A percentile compares a stretch with the other conserved stretches of the same genome.
Conservation (phyloP, 2,329 filamentous ascomycete species). For the Trichocomaceae sp. region DNA sequence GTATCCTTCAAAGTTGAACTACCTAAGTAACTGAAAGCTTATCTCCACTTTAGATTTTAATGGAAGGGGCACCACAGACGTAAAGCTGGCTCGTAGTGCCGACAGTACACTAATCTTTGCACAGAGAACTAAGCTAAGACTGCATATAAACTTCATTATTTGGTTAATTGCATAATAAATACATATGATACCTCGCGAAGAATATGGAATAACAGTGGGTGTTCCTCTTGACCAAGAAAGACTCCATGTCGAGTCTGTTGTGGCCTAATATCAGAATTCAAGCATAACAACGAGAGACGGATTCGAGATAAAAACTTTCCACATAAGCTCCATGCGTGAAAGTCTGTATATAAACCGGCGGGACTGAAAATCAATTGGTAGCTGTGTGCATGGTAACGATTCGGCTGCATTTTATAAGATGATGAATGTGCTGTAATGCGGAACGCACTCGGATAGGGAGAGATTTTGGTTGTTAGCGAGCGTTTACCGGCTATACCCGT, state of each 20-base stretch:
- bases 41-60: too few relatives aligned
- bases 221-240: slow-evolving; percentile 3
- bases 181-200: slow-evolving; percentile 1
- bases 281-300: slow-evolving; percentile 5
- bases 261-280: not conserved
- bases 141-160: not conserved
- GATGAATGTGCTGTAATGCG: not conserved
- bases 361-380: not conserved
- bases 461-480: not conserved
- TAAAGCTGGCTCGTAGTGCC: too few relatives aligned
- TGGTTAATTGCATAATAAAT: not conserved
- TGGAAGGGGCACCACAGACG: too few relatives aligned
- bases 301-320: not conserved
- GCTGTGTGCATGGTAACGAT: not conserved
- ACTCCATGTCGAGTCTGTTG: slow-evolving; percentile 6
- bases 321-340: not conserved
- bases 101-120: too few relatives aligned
- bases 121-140: too few relatives aligned
- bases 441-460: not conserved
- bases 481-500: slow-evolving; percentile 7
- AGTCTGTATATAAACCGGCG: not conserved
- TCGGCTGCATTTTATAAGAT: not conserved
- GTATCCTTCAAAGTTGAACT: too few relatives aligned
- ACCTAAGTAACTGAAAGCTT: too few relatives aligned
- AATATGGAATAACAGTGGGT: slow-evolving; percentile 16